These are phyloP conservation scores for Leishmania amazonensis DNA, from an alignment of 208 protist genomes.

Conservation along the genomic window DNA sequence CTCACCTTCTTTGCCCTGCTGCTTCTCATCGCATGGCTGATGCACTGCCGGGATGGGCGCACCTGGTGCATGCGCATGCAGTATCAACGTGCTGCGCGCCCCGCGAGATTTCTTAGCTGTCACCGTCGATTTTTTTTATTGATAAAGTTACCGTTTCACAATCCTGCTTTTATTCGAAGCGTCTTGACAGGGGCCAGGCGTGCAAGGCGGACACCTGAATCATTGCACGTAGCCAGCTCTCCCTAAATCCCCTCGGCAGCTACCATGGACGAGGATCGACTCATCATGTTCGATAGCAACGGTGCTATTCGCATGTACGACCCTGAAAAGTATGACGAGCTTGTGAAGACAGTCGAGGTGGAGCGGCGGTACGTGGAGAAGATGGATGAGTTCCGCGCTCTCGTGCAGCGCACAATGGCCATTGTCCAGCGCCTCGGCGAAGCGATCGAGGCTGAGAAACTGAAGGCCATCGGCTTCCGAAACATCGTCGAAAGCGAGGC, in stretches of 20 bases:
- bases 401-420: constrained; percentile 82
- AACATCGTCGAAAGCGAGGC: constrained; percentile 91
- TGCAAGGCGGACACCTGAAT: background rate
- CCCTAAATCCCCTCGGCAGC: background rate
- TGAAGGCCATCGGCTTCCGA: constrained; percentile 83
- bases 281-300: constrained; percentile 91
- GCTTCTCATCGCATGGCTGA: background rate
- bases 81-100: background rate
- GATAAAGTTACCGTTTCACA: background rate
- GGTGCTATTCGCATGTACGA: constrained; percentile 91
- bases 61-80: background rate
- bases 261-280: constrained; percentile 81
- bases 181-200: background rate
- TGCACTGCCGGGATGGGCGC: background rate
- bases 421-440: constrained; percentile 78
- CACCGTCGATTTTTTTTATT: background rate
- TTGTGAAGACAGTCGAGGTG: constrained; percentile 74
- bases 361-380: constrained; percentile 72
- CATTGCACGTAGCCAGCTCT: background rate
- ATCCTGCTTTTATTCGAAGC: background rate
- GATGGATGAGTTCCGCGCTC: constrained; percentile 86
- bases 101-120: background rate
- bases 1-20: background rate
- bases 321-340: constrained; percentile 89
- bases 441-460: constrained; percentile 87